Base-by-base conservation (phyloP, 2,329 filamentous ascomycete species). In the Thermoascus crustaceus region DNA sequence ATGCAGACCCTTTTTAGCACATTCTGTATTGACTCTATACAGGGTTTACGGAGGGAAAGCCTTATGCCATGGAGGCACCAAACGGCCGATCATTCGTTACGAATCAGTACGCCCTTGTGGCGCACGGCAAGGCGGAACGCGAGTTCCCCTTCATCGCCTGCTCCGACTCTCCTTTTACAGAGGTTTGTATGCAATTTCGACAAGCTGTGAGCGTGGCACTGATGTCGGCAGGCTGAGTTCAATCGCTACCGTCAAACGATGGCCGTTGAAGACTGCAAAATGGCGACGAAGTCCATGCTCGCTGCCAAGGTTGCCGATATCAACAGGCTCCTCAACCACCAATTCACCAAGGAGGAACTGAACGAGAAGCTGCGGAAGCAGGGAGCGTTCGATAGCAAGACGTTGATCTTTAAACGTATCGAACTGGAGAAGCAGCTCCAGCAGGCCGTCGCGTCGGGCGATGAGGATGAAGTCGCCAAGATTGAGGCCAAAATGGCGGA, bases 81-180 rank as follows among this genome's bases (percentile, higher is more conserved):
- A 82, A 83, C 40, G 84, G 85, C 23, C 82, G 86, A 43, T 71
- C 71, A 3, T 83, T 94, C 50, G 76, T 84, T 20, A 94, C 87
- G 0, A 86, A 94, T 42, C 82, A 88, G 57, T 95, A 96, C 55
- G 77, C 85, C 20, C 68, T 80, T 35, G 79, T 85, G 26, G 79
- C 85, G 5, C 83, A 94, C 55, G 91, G 91, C 30, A 87, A 88
- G 50, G 73, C 83, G 0, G 75, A 86, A 53, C 82, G 82, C 56
- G 79, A 88, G 22, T 95, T 87, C 64, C 87, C 88, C 4, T 95
- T 96, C 60, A 81, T 91, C 42, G 81, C 82, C 43, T 88, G 89
- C 55, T 96, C 91, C 0, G 88, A 94, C 57, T 78, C 80, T 32
- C 70, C 73, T 26, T 84, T 96, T 53, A 85, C 82, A n/a, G 86